These are phyloP conservation scores for Cyberlindnera petersonii DNA, from an alignment of 805 yeast species.

Conservation along the genomic window DNA sequence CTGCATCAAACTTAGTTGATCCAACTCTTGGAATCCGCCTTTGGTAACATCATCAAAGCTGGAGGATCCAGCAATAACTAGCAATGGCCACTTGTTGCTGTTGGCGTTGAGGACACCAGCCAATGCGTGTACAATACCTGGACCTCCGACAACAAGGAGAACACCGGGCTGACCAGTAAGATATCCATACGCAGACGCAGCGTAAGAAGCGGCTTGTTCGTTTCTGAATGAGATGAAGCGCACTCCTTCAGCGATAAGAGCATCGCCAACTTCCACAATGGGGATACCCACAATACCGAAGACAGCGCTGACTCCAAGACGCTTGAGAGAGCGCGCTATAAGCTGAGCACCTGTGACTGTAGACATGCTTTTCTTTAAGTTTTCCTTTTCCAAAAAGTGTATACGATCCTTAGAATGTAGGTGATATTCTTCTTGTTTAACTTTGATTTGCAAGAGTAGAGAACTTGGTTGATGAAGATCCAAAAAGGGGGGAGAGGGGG, in stretches of 20 bases:
- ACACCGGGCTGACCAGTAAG: constrained; percentile 64
- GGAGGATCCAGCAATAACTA: constrained; percentile 62
- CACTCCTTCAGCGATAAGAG: constrained; percentile 49
- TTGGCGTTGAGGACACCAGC: constrained; percentile 64
- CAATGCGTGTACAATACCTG: constrained; percentile 64
- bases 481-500: too few species aligned
- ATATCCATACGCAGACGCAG: constrained; percentile 69
- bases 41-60: constrained; percentile 44
- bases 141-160: constrained; percentile 69
- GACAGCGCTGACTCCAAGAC: constrained; percentile 50
- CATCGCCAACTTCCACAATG: constrained; percentile 66
- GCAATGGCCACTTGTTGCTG: constrained; percentile 60
- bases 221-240: constrained; percentile 59
- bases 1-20: constrained; percentile 50
- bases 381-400: too few species aligned
- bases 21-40: constrained; percentile 72
- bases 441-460: too few species aligned
- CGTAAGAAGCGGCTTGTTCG: constrained; percentile 73
- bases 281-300: constrained; percentile 79
- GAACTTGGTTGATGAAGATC: too few species aligned
- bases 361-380: too few species aligned
- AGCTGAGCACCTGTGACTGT: constrained; percentile 37
- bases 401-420: too few species aligned
- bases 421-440: too few species aligned
- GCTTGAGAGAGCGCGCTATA: constrained; percentile 45